Base-by-base conservation (phyloP, 306 rosid genomes). In the Datisca glomerata region DNA sequence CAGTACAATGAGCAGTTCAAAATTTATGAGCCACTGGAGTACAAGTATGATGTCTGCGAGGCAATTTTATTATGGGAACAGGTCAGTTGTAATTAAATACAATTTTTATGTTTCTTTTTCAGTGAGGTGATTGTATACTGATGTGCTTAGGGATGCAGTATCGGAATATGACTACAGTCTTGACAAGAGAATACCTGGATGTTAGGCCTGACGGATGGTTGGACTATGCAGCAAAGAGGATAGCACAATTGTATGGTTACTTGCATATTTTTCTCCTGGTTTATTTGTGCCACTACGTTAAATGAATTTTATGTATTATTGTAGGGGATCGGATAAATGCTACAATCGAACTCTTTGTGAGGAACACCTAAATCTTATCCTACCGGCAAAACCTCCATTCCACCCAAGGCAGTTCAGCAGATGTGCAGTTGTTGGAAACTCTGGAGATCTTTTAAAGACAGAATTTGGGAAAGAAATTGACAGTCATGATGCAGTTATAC, bases 381-480 rank as follows among this genome's bases (percentile, higher is more conserved):
- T 89, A 43, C 97, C 97, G 7, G 76, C 77, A 16, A 80, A 77
- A 55, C 84, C 95, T 18, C 95, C 97, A 49, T 89, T 89, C 57
- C 89, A 70, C 60, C 97, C 97, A 34, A 57, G 72, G 41, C 97
- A 89, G 44, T 89, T 89, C 51, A 74, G 13, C 42, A 65, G 71
- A 1, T 89, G 95, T 66, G 97, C 97, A 35, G 97, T 89, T 72
- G 97, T 89, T 51, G 97, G 97, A 50, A 89, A 89, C 58, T 84
- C 97, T 12, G 97, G 97, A 43, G 97, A 89, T 68, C 97, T 89
- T 66, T 69, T 89, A 50, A 80, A 77, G 61, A 89, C 86, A 0
- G 61, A 70, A 51, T 89, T 77, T 52, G 97, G 97, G 21, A 6
- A 74, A 60, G 97, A 87, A 61, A 83, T 87, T 65, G 97, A 87